Percentiles rank a stretch among this genome's conserved stretches.
phyloP scores from a whole-genome alignment of 768 basidiomycete genomes.

The Termitomyces bulborhizus region DNA sequence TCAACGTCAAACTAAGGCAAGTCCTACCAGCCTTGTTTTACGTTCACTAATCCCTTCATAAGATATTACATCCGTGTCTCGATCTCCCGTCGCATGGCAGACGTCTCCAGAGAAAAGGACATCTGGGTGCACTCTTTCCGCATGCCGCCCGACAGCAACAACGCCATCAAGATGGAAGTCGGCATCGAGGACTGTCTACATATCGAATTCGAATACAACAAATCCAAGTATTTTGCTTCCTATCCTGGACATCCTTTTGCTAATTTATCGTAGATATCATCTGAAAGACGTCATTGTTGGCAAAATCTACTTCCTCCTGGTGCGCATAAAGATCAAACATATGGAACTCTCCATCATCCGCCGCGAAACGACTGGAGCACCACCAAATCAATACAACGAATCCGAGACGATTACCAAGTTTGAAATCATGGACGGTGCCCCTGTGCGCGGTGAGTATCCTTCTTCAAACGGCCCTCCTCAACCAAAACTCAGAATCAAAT shows the following conservation, averaged over 20 bases:
- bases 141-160: slow-evolving; percentile 97
- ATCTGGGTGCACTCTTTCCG: slow-evolving; percentile 98
- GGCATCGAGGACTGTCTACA: slow-evolving; percentile 99
- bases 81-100: slow-evolving; percentile 87
- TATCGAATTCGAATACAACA: slow-evolving; percentile 99
- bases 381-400: slow-evolving; percentile 99
- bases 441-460: slow-evolving; percentile 70
- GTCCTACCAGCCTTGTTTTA: slow-evolving; percentile 17
- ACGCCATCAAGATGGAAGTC: slow-evolving; percentile 99
- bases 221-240: slow-evolving; percentile 74
- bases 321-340: slow-evolving; percentile 99
- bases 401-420: slow-evolving; percentile 99
- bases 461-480: not conserved
- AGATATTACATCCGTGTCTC: slow-evolving; percentile 93
- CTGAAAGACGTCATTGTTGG: slow-evolving; percentile 98
- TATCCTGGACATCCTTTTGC: not conserved
- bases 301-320: slow-evolving; percentile 98
- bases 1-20: slow-evolving; percentile 95
- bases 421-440: slow-evolving; percentile 98
- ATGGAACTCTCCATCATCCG: slow-evolving; percentile 99
- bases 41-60: slow-evolving; percentile 1
- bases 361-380: slow-evolving; percentile 92
- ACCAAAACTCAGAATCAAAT: not conserved
- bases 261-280: slow-evolving; percentile 68
- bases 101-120: slow-evolving; percentile 89